A percentile compares a stretch with the other conserved stretches of the same genome.
Evolutionary conservation across 371 early-diverging fungal species (phyloP).

Genomic region (Mortierella sp.): DNA sequence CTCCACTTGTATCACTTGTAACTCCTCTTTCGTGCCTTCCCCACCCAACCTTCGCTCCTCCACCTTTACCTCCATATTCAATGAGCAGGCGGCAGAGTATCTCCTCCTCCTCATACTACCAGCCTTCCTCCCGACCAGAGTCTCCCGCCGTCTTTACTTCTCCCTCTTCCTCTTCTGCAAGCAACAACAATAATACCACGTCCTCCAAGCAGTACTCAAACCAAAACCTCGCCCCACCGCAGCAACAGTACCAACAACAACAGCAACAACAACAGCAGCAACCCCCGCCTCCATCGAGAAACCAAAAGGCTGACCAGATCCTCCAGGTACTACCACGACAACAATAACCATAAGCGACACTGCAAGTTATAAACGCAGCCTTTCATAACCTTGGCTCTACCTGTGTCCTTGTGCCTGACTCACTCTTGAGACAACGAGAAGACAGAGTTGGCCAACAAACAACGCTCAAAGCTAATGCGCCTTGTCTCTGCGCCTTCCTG

Average conservation of each 20-base stretch:
- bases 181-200: background rate
- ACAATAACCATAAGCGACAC: background rate
- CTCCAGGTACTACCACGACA: slow-evolving; percentile 32
- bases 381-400: background rate
- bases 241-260: slow-evolving; percentile 32
- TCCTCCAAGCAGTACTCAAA: slow-evolving; percentile 21
- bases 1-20: background rate
- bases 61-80: background rate
- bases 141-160: slow-evolving; percentile 40
- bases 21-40: too few species aligned
- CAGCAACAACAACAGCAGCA: slow-evolving; percentile 34
- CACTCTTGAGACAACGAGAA: background rate
- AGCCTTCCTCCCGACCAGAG: slow-evolving; percentile 50
- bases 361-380: background rate
- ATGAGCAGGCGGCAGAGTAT: slow-evolving; percentile 54
- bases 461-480: background rate
- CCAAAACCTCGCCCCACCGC: slow-evolving; percentile 1
- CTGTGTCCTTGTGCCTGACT: background rate
- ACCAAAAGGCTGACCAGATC: slow-evolving; percentile 55
- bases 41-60: background rate
- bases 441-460: background rate
- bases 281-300: slow-evolving; percentile 45
- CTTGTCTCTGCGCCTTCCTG: slow-evolving; percentile 3
- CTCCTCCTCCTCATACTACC: slow-evolving; percentile 47
- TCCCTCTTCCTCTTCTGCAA: slow-evolving; percentile 10